Percentiles rank a stretch among this genome's conserved stretches.
Evolutionary conservation across 805 yeast genomes (phyloP).

Genomic region (Wickerhamomyces rabaulensis): DNA sequence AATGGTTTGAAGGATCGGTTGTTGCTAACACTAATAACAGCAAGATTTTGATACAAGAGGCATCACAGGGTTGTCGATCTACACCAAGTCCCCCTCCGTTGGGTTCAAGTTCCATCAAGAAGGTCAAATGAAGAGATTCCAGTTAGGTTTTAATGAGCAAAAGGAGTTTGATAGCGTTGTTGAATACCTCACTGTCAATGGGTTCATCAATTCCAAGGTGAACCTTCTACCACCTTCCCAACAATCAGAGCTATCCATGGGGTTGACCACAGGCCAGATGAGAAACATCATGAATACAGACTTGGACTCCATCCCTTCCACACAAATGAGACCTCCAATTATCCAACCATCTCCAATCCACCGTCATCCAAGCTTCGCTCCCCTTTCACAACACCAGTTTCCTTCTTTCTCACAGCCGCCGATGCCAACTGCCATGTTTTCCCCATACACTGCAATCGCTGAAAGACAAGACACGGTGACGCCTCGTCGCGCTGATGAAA

Average conservation of each 20-base stretch:
- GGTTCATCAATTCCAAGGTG: neutral
- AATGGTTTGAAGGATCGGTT: neutral
- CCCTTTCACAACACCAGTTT: neutral
- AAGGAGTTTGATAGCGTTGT: constrained; percentile 3
- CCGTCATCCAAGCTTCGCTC: neutral
- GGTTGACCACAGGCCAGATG: neutral
- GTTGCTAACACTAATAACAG: constrained; percentile 1
- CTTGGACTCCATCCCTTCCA: neutral
- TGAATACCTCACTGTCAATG: neutral
- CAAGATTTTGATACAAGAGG: neutral
- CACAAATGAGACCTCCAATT: neutral
- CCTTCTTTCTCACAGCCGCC: neutral
- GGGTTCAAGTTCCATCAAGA: constrained; percentile 14
- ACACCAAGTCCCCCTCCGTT: constrained; percentile 19
- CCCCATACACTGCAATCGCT: neutral
- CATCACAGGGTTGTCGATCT: constrained; percentile 1
- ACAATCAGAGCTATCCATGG: neutral
- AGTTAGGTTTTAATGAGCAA: constrained; percentile 5
- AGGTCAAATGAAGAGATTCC: constrained; percentile 6
- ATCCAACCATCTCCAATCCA: neutral
- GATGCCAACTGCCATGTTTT: constrained; percentile 1
- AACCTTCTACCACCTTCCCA: neutral
- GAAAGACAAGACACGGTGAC: neutral
- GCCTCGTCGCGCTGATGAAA: neutral
- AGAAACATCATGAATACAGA: neutral